Evolutionary conservation across 495 filamentous ascomycete genomes (phyloP), one percentile per base, ranked within the genome.

Genomic region (Daldinia grandis): DNA sequence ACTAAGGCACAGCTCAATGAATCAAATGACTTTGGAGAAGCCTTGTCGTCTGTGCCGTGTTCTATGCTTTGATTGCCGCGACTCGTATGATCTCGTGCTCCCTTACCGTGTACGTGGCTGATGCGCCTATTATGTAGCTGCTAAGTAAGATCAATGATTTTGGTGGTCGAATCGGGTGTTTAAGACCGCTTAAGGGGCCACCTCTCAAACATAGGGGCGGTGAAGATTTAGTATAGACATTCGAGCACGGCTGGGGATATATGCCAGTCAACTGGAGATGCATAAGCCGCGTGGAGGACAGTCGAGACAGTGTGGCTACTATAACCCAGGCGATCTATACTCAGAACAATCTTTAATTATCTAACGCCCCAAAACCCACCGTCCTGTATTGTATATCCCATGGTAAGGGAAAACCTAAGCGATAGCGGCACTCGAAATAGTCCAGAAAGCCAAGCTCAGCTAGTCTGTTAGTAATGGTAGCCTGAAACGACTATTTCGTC

Each of bases 101-200:
- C 21, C 40, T 66, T 65, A 9, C 70, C 42, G 55, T 67, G 60
- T 73, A 73, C 70, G 70, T 73, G 57, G 62, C 61, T 57, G 64
- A 68, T 53, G 65, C 51, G 44, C 28, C 58, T 24, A 61, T 47
- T 35, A n/a, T n/a, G n/a, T n/a, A 55, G 35, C 57, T 66, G 21
- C 44, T 56, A 51, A 64, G 61, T 49, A 54, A 49, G 64, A 68
- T 53, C 64, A 68, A 14, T 60, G 31, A 54, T 66, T 44, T 33
- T 51, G 50, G 51, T 27, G 12, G 50, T 58, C 60, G 49, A 53
- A 64, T 58, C 31, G 28, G 61, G 60, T 19, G 50, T 30, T 50
- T 50, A 50, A 62, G 51, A 33, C 30, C 62, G 35, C 50, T 47
- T 66, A 33, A 57, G 33, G 54, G 62, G 14, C 56, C 57, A 66